Base-by-base conservation (phyloP, 164 flowering plant species). In the Hamamelis virginiana region DNA sequence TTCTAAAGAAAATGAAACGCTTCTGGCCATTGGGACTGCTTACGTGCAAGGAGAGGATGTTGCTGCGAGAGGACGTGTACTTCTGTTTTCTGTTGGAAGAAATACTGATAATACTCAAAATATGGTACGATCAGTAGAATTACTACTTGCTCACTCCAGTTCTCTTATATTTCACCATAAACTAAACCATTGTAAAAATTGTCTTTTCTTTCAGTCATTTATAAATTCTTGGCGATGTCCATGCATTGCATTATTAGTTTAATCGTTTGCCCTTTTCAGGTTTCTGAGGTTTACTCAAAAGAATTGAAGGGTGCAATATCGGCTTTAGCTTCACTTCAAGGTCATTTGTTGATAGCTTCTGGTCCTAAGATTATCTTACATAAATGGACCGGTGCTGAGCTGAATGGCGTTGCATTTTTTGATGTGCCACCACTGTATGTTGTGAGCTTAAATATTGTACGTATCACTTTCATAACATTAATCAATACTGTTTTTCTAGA, bases 1-100 rank as follows among this genome's bases (percentile, higher is more conserved):
- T 5, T 89, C 95, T 53, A 88, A 85, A 67, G 93, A 88, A 76
- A 93, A 86, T 78, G 98, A 96, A 77, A 91, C 94, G 43, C 93
- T 96, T 80, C 73, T 96, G 80, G 99, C 97, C 18, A 70, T 93
- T 81, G 98, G 99, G 52, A 96, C 99, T 67, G 99, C 98, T 57
- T 93, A 93, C 77, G 93, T 93, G 60, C 99, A 96, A 89, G 99
- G 99, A 68, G 99, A 96, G 79, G 99, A 96, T 84, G 94, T 93
- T 68, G 94, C 98, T 69, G 97, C 88, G 33, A 89, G 99, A 77
- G 99, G 99, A 48, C 96, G 99, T 38, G 83, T 93, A 43, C 88
- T 96, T 63, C 72, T 96, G 71, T 93, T 74, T 82, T 88, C 97
- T 64, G 64, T 89, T 68, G 90, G 87, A 56, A 90, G 75, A 63